Base-by-base conservation (phyloP, 164 flowering plant genomes). In the Sextonia rubra region DNA sequence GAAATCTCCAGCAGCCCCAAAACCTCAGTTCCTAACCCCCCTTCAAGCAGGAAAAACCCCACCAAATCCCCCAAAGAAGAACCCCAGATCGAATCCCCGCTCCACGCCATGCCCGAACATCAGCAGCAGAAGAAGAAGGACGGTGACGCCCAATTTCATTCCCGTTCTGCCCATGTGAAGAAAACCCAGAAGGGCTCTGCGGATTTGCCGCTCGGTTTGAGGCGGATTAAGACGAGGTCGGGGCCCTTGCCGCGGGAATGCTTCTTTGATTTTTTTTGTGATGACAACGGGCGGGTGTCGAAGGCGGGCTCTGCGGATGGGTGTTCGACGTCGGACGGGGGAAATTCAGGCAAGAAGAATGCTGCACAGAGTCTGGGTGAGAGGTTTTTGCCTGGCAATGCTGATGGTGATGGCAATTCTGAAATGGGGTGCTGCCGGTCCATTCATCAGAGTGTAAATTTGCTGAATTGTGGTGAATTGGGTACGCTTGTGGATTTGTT, bases 241-340 rank as follows among this genome's bases (percentile, higher is more conserved):
- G 98, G 97, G 76, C 99, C 99, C 20, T 71, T 96, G 83, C 97
- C 95, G 11, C 97, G 90, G 86, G 98, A 93, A 86, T 89, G 94
- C 75, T 91, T 93, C 78, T 90, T 87, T 24, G 88, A 85, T 20
- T 72, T 72, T 32, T 60, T 47, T 5, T 61, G 32, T 26, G 64
- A 44, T 44, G 47, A 71, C 47, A 47, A 20, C 61, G 61, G 2
- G 60, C 32, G 23, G 64, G 69, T 72, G 8, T 49, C 69, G 14
- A 72, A 58, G 74, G 3, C 32, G 15, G 60, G 18, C 12, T 80
- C 74, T n/a, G 63, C 24, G 23, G 73, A 70, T 8, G 73, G 58
- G 12, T 44, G 73, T 32, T 47, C 73, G 11, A 62, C 73, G 11
- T 71, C 73, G 66, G 24, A 3, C n/a, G 29, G 37, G 68, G 30